Evolutionary conservation across 2,329 filamentous ascomycete genomes (phyloP).

Genomic region (Tolypocladium album): DNA sequence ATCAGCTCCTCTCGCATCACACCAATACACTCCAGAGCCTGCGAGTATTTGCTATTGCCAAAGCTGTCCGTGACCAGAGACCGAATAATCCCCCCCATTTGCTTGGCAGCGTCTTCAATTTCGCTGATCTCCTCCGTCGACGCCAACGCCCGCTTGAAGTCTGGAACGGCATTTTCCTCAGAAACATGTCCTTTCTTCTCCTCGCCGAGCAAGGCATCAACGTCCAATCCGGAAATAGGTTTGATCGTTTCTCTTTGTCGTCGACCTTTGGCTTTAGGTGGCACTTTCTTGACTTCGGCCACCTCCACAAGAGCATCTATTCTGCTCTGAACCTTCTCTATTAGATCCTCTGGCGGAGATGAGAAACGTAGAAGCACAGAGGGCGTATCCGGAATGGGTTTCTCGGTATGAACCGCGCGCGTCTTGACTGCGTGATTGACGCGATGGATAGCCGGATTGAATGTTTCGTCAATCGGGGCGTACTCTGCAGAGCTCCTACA

Average conservation of each 20-base stretch:
- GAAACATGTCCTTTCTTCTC: conserved; percentile 33
- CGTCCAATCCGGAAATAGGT: conserved; percentile 81
- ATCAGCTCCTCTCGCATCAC: conserved; percentile 71
- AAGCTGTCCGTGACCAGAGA: conserved; percentile 61
- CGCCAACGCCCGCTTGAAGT: conserved; percentile 73
- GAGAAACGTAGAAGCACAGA: conserved; percentile 63
- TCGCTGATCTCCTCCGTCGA: conserved; percentile 47
- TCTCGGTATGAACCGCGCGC: conserved; percentile 64
- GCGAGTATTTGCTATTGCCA: conserved; percentile 63
- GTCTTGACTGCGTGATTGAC: conserved; percentile 77
- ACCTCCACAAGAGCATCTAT: conserved; percentile 56
- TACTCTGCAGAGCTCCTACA: conserved; percentile 49
- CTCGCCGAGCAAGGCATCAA: conserved; percentile 67
- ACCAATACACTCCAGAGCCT: conserved; percentile 63
- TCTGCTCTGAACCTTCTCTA: conserved; percentile 42
- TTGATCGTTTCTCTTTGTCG: conserved; percentile 61
- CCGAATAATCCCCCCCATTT: conserved; percentile 64
- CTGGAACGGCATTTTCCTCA: conserved; percentile 70
- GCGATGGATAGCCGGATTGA: conserved; percentile 76
- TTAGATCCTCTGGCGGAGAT: conserved; percentile 55
- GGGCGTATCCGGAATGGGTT: conserved; percentile 49
- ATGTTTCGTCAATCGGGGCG: conserved; percentile 69
- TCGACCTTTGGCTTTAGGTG: conserved; percentile 66
- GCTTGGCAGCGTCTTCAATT: conserved; percentile 57
- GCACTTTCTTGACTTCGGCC: conserved; percentile 81